These are phyloP conservation scores for Penicillium polonicum DNA, from an alignment of 2,329 filamentous ascomycete species.

Conservation along the genomic window DNA sequence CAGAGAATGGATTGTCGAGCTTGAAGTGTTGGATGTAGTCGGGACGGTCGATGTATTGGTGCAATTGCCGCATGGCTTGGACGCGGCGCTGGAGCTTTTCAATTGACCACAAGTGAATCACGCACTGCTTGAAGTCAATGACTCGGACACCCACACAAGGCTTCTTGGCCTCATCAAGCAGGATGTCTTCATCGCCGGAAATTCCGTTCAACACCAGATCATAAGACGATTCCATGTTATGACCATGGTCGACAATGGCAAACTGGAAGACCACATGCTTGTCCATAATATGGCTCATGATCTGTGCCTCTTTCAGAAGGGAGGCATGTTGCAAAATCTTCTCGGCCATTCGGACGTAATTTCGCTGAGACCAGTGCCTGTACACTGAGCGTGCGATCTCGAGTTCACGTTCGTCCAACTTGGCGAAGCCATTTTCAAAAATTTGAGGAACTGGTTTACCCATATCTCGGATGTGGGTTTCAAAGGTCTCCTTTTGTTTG, in stretches of 20 bases:
- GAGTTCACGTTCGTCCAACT: conserved; percentile 69
- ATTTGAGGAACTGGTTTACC: conserved; percentile 58
- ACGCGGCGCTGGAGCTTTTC: conserved; percentile 87
- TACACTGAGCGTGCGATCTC: conserved; percentile 65
- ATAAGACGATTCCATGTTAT: conserved; percentile 88
- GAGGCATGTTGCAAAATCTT: conserved; percentile 83
- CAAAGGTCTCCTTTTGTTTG: conserved; percentile 78
- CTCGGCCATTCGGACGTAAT: conserved; percentile 93
- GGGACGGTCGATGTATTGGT: conserved; percentile 92
- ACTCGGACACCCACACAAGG: conserved; percentile 89
- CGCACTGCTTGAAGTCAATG: conserved; percentile 81
- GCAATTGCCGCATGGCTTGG: conserved; percentile 90
- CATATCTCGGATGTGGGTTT: conserved; percentile 77
- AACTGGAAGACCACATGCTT: conserved; percentile 95
- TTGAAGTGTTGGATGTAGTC: conserved; percentile 93
- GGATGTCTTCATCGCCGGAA: conserved; percentile 78
- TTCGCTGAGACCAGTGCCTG: conserved; percentile 75
- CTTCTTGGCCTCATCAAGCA: conserved; percentile 77
- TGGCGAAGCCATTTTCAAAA: conserved; percentile 44
- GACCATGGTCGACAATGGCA: conserved; percentile 82
- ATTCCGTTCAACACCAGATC: conserved; percentile 94
- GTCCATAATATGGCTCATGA: conserved; percentile 96
- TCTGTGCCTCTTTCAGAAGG: conserved; percentile 88
- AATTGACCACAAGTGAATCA: conserved; percentile 91
- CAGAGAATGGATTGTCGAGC: conserved; percentile 88